A percentile compares a stretch with the other conserved stretches of the same genome.
These are phyloP conservation scores for Pestalotiopsis sp. DNA, from an alignment of 2,329 filamentous ascomycete species.

Conservation along the genomic window DNA sequence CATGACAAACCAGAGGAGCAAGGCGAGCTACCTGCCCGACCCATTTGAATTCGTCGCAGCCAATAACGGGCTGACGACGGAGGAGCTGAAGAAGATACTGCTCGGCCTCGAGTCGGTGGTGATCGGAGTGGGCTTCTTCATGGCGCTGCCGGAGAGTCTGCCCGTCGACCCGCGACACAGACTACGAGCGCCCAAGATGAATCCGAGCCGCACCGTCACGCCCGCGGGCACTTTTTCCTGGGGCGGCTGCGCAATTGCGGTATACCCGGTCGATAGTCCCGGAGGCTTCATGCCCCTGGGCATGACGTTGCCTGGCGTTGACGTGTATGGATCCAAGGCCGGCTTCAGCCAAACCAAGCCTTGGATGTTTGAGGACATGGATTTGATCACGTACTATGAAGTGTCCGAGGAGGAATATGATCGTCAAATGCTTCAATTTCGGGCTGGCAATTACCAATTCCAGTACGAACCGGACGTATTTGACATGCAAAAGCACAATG, in stretches of 20 bases:
- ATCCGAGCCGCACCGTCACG: slow-evolving; percentile 58
- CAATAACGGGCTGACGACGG: slow-evolving; percentile 10
- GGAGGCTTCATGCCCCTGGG: slow-evolving; percentile 60
- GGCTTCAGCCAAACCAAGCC: slow-evolving; percentile 49
- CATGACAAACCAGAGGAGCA: slow-evolving; percentile 29
- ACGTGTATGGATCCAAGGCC: slow-evolving; percentile 54
- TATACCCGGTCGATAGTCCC: slow-evolving; percentile 60
- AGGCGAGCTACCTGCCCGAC: slow-evolving; percentile 33
- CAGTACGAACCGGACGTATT: slow-evolving; percentile 52
- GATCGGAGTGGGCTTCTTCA: slow-evolving; percentile 13
- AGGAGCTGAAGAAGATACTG: slow-evolving; percentile 18
- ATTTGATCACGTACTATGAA: slow-evolving; percentile 57
- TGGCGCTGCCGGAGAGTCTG: slow-evolving; percentile 11
- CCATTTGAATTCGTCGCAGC: slow-evolving; percentile 27
- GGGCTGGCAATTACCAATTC: slow-evolving; percentile 54
- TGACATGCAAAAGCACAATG: slow-evolving; percentile 59
- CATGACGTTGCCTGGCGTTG: slow-evolving; percentile 55
- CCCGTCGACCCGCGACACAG: slow-evolving; percentile 55
- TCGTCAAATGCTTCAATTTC: slow-evolving; percentile 47
- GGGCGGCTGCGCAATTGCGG: slow-evolving; percentile 56
- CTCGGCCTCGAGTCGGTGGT: slow-evolving; percentile 16
- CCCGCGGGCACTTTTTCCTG: slow-evolving; percentile 58
- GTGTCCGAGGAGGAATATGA: slow-evolving; percentile 56
- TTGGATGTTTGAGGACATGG: slow-evolving; percentile 61
- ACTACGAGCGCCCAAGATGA: slow-evolving; percentile 58